Conservation (phyloP, 495 filamentous ascomycete species). For the Penicillium simplicissimum region DNA sequence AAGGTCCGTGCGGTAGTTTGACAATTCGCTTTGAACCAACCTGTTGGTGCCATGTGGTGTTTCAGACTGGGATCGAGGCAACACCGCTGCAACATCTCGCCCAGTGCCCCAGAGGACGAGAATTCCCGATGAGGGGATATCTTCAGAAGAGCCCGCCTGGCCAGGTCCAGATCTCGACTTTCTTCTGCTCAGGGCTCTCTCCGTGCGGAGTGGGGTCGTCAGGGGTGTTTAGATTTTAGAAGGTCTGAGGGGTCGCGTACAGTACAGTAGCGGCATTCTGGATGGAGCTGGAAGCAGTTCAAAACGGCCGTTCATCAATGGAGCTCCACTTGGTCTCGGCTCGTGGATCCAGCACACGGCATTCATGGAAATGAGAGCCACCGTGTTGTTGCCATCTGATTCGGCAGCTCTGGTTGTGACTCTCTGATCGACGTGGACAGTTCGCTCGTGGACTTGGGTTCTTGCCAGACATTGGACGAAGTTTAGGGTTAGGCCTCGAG, state of each 20-base stretch:
- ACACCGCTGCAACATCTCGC: neutral
- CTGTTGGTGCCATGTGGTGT: conserved; percentile 25
- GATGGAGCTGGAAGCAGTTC: conserved; percentile 19
- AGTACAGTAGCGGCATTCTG: conserved; percentile 11
- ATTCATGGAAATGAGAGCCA: conserved; percentile 18
- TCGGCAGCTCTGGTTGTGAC: neutral
- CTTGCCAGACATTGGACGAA: neutral
- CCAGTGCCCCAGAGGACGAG: neutral
- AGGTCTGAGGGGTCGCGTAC: neutral
- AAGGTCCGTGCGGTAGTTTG: conserved; percentile 16
- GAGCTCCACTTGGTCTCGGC: conserved; percentile 22
- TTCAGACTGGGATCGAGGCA: conserved; percentile 18
- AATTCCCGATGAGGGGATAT: neutral
- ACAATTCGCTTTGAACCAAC: conserved; percentile 8
- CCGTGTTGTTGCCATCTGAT: conserved; percentile 13
- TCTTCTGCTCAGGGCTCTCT: neutral
- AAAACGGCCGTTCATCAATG: conserved; percentile 23
- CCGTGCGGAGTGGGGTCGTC: neutral
- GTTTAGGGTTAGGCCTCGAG: neutral
- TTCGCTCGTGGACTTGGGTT: neutral
- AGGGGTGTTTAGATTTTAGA: neutral
- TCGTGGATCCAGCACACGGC: conserved; percentile 23
- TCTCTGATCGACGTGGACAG: neutral
- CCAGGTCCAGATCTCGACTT: neutral
- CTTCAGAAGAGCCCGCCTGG: neutral